These are phyloP conservation scores for Heliamphora pulchella DNA, from an alignment of 179 eudicot species.

Conservation along the genomic window DNA sequence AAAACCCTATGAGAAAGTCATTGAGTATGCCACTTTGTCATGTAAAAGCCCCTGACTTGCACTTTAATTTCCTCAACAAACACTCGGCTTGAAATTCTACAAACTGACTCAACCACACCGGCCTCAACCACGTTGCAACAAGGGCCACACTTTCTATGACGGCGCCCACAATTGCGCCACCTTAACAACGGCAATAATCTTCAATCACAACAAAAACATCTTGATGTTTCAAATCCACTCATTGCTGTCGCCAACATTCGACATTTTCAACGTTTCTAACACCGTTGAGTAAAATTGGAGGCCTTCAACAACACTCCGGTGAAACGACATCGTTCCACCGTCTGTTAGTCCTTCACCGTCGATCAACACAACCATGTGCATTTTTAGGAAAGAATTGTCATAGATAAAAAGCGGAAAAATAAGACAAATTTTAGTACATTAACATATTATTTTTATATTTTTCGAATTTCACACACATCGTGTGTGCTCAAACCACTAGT, in stretches of 20 bases:
- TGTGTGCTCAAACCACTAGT: too few relatives aligned
- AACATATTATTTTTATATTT: too few relatives aligned
- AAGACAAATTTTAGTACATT: too few relatives aligned
- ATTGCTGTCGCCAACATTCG: constrained; percentile 29
- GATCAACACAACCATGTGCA: constrained; percentile 45
- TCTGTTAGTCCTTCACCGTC: constrained; percentile 57
- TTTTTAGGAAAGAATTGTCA: too few relatives aligned
- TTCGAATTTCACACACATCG: too few relatives aligned
- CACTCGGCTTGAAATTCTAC: constrained; percentile 89
- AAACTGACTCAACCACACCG: constrained; percentile 73
- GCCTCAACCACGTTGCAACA: constrained; percentile 50
- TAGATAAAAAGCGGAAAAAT: too few relatives aligned
- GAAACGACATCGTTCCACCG: constrained; percentile 45
- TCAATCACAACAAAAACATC: constrained; percentile 57
- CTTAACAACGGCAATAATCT: constrained; percentile 27
- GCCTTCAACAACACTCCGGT: constrained; percentile 48
- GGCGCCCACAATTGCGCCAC: constrained; percentile 5
- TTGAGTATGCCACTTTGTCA: constrained; percentile 51
- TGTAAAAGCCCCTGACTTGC: constrained; percentile 77
- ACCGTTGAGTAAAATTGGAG: constrained; percentile 71
- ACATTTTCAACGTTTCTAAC: constrained; percentile 69
- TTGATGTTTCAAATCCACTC: constrained; percentile 68
- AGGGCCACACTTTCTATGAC: constrained; percentile 64
- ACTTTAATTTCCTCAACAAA: constrained; percentile 47
- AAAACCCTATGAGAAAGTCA: too few relatives aligned